A percentile compares a stretch with the other conserved stretches of the same genome.
Evolutionary conservation across 1,139 yeast genomes (phyloP).

Genomic region (Nakaseomyces glabratus): DNA sequence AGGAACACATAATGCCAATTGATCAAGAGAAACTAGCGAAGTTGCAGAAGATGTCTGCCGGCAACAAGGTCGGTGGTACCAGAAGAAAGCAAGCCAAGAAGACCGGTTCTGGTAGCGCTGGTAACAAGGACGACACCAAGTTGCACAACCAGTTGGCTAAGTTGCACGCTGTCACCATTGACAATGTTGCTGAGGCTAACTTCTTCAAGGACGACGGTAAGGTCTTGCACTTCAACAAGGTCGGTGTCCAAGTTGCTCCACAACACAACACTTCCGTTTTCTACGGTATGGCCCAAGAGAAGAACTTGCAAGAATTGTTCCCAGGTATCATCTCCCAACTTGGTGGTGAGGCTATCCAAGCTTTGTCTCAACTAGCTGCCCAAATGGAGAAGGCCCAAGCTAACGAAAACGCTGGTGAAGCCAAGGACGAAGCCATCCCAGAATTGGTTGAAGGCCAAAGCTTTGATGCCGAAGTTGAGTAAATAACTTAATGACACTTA

Average conservation of each 20-base stretch:
- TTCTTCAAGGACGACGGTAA: constrained; percentile 95
- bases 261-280: constrained; percentile 89
- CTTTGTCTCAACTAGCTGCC: constrained; percentile 84
- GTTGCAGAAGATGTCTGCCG: constrained; percentile 61
- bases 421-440: constrained; percentile 65
- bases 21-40: constrained; percentile 84
- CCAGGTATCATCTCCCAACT: constrained; percentile 94
- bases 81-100: constrained; percentile 73
- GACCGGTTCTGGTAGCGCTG: constrained; percentile 27
- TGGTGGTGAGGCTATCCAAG: constrained; percentile 91
- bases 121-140: constrained; percentile 72
- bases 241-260: constrained; percentile 88
- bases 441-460: constrained; percentile 93
- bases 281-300: constrained; percentile 93
- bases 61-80: constrained; percentile 79
- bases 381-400: constrained; percentile 61
- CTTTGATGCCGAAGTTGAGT: constrained; percentile 75
- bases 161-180: constrained; percentile 81
- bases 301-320: constrained; percentile 83
- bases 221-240: constrained; percentile 92
- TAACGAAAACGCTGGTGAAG: constrained; percentile 29
- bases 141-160: constrained; percentile 84
- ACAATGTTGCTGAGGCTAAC: constrained; percentile 92
- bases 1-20: constrained; percentile 50
- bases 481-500: constrained; percentile 23